These are phyloP conservation scores for Tribonema minus DNA, from an alignment of 108 stramenopile genomes.

Conservation along the genomic window DNA sequence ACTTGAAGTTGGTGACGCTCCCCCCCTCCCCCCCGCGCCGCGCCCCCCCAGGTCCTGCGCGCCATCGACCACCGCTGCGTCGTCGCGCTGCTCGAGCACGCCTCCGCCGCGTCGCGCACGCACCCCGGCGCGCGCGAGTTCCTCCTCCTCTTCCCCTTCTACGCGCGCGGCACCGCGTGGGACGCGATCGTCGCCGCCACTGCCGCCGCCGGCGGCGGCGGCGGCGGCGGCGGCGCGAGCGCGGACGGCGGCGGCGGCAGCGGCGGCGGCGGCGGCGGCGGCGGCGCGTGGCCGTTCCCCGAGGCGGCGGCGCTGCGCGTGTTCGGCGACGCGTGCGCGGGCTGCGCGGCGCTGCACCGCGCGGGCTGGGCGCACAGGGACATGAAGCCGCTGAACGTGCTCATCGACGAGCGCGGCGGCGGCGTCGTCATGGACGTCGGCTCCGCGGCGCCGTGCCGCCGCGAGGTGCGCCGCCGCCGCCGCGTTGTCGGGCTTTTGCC, in stretches of 20 bases:
- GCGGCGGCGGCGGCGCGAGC: no score
- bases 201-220: no score
- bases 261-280: background rate
- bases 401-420: background rate
- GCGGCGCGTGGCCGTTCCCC: constrained; percentile 18
- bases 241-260: no score
- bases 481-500: no score
- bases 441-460: background rate
- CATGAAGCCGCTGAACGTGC: constrained; percentile 22
- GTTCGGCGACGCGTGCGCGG: no score
- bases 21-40: no score
- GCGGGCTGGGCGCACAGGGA: constrained; percentile 22
- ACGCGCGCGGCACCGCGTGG: constrained; percentile 31
- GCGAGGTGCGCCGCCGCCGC: constrained; percentile 5
- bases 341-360: constrained; percentile 16
- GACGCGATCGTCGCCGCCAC: constrained; percentile 22
- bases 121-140: constrained; percentile 24
- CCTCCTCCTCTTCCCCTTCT: constrained; percentile 28
- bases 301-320: constrained; percentile 1
- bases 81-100: constrained; percentile 13
- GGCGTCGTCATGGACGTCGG: constrained; percentile 37
- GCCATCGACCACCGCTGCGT: constrained; percentile 17
- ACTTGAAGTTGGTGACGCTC: no score
- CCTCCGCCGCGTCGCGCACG: background rate
- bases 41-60: background rate